A percentile compares a stretch with the other conserved stretches of the same genome.
Evolutionary conservation across 345 rosid genomes (phyloP).

Genomic region (Pistacia atlantica): DNA sequence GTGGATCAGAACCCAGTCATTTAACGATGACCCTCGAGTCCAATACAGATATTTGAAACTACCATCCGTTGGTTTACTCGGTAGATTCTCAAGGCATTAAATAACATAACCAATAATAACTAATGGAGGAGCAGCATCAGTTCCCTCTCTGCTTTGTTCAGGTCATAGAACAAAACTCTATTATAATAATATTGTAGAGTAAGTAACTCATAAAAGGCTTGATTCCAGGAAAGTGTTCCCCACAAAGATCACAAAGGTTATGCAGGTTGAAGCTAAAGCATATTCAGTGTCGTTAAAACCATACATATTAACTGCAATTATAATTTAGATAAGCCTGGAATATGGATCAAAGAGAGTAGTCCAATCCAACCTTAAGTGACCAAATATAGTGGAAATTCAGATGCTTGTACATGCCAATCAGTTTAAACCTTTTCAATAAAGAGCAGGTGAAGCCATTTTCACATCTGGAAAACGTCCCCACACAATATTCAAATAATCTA

Average conservation of each 20-base stretch:
- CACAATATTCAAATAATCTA: background rate
- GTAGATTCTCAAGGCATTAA: too few species aligned
- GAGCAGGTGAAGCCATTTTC: background rate
- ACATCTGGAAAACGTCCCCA: constrained; percentile 15
- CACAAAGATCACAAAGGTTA: background rate
- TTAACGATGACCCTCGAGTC: too few species aligned
- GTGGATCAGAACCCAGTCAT: too few species aligned
- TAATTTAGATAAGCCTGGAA: background rate
- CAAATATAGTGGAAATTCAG: background rate
- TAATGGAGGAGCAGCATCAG: background rate
- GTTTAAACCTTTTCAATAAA: constrained; percentile 14
- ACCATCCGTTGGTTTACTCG: too few species aligned
- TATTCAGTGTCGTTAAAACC: background rate
- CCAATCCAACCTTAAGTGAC: background rate
- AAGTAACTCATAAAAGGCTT: background rate
- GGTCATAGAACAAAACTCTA: too few species aligned
- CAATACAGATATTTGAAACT: too few species aligned
- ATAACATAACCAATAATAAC: too few species aligned
- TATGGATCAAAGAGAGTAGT: background rate
- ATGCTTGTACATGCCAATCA: background rate
- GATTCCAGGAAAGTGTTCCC: background rate
- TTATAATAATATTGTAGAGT: too few species aligned
- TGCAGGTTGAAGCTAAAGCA: background rate
- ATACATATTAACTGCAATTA: too few species aligned
- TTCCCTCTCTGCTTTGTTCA: background rate